Conservation (phyloP, 371 early-diverging fungal species). For the Syncephalis fuscata region DNA sequence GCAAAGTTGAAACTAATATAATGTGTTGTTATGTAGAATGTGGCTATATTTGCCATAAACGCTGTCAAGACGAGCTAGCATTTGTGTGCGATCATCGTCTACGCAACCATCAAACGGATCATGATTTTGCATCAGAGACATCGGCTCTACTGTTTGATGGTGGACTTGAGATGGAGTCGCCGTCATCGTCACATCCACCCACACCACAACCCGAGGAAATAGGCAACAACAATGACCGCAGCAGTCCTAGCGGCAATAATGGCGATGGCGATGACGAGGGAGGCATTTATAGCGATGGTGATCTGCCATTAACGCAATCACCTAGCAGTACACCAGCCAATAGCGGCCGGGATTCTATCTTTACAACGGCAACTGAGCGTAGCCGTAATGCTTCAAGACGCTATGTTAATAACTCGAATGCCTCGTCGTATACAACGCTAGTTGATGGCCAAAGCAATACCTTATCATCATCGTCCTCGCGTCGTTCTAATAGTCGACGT, state of each 20-base stretch:
- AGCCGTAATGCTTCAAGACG: slow-evolving; percentile 6
- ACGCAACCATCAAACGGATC: slow-evolving; percentile 2
- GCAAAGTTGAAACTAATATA: not conserved
- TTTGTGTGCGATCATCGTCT: too few relatives aligned
- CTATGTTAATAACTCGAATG: slow-evolving; percentile 8
- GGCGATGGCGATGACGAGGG: not conserved
- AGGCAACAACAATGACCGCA: not conserved
- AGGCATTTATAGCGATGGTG: not conserved
- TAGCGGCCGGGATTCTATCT: not conserved
- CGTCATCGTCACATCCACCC: slow-evolving; percentile 1
- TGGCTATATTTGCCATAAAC: slow-evolving; percentile 14
- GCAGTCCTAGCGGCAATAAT: not conserved
- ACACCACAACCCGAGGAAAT: too few relatives aligned
- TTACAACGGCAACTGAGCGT: not conserved
- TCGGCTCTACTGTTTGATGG: too few relatives aligned
- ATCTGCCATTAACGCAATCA: not conserved
- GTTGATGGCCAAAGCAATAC: not conserved
- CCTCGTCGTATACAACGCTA: slow-evolving; percentile 7
- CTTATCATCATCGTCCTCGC: slow-evolving; percentile 6
- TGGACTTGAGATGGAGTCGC: slow-evolving; percentile 7
- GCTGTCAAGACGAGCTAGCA: slow-evolving; percentile 11
- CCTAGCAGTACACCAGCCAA: not conserved
- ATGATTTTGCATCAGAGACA: too few relatives aligned
- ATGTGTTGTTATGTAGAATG: slow-evolving; percentile 8
- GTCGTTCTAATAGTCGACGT: not conserved